Base-by-base conservation (phyloP, 371 early-diverging fungal species). In the Aphelidium insulamus region DNA sequence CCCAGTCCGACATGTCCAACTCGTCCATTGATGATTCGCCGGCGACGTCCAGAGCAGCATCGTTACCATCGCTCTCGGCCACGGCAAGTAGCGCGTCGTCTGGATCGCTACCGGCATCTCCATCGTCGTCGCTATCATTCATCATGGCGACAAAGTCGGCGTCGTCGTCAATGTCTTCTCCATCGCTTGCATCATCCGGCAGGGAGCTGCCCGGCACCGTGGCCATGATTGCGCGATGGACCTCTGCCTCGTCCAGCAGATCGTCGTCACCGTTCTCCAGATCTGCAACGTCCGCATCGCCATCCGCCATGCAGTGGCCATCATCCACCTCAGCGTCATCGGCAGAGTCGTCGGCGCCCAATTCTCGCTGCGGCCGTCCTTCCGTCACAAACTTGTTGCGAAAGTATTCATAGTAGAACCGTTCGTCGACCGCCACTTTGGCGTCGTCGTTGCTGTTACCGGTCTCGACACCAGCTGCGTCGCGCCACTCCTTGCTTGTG, bases 161-260 rank as follows among this genome's bases (percentile, higher is more conserved):
- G 6, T 28, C 44, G 26, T 55, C 52, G 26, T 48, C 49, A 33
- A 54, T 34, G 20, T 66, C 62, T 21, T 58, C 66, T 1, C 59
- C 64, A 6, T 62, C 69, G 15, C 62, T 63, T 10, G 56, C 64
- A 30, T 51, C 57, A 38, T 64, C 61, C 68, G 34, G 48, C 36
- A 16, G 48, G 55, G 22, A 51, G 49, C 18, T 58, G 59, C 7
- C 51, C 43, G 24, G 58, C 69, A 37, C 66, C 73, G 27, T 73
- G 77, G 53, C 52, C 48, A 68, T 62, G 62, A 79, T 66, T 16
- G 73, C 75, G 33, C 66, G 50, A 64, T 77, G 73, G 25, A 69
- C 57, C 46, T 66, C 72, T 22, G 59, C 66, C 30, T 73, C 61
- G 32, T 59, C 59, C 24, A 45, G 51, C 19, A 52, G 64, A n/a